These are phyloP conservation scores for Colletotrichum graminicola DNA, from an alignment of 2,329 filamentous ascomycete genomes.

Conservation along the genomic window DNA sequence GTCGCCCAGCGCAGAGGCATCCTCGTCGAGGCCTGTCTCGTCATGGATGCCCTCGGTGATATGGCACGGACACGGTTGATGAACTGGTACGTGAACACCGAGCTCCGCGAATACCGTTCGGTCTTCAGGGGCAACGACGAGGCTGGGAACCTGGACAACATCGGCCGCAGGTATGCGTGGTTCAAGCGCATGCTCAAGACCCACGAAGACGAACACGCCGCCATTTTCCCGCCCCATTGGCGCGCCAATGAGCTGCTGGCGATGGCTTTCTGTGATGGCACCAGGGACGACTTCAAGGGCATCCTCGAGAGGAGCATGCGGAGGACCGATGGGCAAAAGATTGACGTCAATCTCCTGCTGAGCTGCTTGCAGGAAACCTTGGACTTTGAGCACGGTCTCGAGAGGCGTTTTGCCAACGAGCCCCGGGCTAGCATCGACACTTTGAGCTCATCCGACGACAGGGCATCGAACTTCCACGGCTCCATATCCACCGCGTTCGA, in stretches of 20 bases:
- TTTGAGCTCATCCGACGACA: constrained; percentile 81
- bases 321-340: constrained; percentile 78
- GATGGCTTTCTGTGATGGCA: constrained; percentile 94
- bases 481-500: constrained; percentile 97
- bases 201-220: constrained; percentile 92
- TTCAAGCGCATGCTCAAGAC: constrained; percentile 95
- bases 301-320: constrained; percentile 92
- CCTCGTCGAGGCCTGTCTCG: constrained; percentile 87
- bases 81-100: constrained; percentile 98
- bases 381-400: constrained; percentile 94
- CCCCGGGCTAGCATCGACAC: constrained; percentile 90
- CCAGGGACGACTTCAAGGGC: constrained; percentile 92
- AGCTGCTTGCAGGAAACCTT: constrained; percentile 94
- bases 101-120: constrained; percentile 93
- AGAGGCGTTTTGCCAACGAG: constrained; percentile 82
- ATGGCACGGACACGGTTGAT: constrained; percentile 84
- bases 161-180: constrained; percentile 94
- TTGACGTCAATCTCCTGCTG: constrained; percentile 90
- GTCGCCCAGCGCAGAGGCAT: constrained; percentile 76
- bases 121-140: constrained; percentile 98
- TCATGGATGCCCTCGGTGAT: constrained; percentile 95
- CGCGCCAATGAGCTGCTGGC: constrained; percentile 90
- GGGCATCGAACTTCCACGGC: constrained; percentile 83
- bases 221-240: constrained; percentile 90
- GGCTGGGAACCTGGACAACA: constrained; percentile 95